Percentiles rank a stretch among this genome's conserved stretches.
These are phyloP conservation scores for Aspergillus uvarum DNA, from an alignment of 2,329 filamentous ascomycete genomes.

Conservation along the genomic window DNA sequence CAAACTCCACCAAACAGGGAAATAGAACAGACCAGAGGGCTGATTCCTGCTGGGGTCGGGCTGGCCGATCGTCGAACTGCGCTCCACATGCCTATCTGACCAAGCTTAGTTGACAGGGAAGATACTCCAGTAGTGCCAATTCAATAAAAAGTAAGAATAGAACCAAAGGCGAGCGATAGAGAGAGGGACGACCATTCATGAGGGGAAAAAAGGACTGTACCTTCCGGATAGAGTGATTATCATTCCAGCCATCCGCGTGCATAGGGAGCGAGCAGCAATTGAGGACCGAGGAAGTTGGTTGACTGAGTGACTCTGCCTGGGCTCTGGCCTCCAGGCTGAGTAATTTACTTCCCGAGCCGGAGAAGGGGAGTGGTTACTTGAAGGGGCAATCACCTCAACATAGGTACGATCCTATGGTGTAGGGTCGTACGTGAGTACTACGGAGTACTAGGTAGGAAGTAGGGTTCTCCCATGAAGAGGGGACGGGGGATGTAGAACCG, in stretches of 20 bases:
- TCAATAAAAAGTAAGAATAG: neutral
- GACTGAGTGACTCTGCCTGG: too few relatives aligned
- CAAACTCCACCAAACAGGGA: constrained; percentile 21
- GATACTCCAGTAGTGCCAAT: neutral
- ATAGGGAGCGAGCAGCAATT: too few relatives aligned
- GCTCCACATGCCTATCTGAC: constrained; percentile 13
- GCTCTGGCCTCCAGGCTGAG: too few relatives aligned
- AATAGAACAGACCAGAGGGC: constrained; percentile 3
- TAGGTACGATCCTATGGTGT: too few relatives aligned
- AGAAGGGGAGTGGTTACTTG: neutral
- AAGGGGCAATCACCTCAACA: neutral
- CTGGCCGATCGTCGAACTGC: constrained; percentile 13
- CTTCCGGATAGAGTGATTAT: too few relatives aligned
- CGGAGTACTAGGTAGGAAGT: too few relatives aligned
- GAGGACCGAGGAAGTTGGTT: too few relatives aligned
- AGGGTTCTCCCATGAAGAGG: neutral
- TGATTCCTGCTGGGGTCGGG: constrained; percentile 14
- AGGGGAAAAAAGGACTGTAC: too few relatives aligned
- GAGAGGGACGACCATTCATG: too few relatives aligned
- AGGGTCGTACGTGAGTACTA: too few relatives aligned
- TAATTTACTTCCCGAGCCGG: neutral
- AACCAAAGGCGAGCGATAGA: neutral
- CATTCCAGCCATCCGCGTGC: too few relatives aligned
- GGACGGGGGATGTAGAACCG: neutral
- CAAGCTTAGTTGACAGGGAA: neutral